These are phyloP conservation scores for Lodderomyces margitis DNA, from an alignment of 1,139 yeast genomes.

Conservation along the genomic window DNA sequence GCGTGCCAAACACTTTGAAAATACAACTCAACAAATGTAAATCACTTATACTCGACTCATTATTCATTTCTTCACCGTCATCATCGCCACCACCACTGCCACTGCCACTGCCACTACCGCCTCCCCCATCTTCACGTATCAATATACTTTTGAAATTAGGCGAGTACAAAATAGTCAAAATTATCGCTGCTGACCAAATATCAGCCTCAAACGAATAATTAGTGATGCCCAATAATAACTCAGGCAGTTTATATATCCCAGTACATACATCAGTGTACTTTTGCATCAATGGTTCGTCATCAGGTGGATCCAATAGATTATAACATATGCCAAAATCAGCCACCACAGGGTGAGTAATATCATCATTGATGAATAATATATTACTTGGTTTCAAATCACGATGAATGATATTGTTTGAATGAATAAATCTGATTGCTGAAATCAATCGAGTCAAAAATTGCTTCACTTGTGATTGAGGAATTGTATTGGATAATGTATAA, in stretches of 20 bases:
- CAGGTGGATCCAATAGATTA: constrained; percentile 18
- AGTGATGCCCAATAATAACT: constrained; percentile 66
- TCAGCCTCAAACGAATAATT: constrained; percentile 67
- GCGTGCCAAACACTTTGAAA: constrained; percentile 68
- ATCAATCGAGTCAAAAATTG: constrained; percentile 21
- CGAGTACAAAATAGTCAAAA: constrained; percentile 61
- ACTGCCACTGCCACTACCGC: background rate
- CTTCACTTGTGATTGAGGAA: constrained; percentile 13
- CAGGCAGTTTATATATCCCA: constrained; percentile 81
- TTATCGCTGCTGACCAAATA: constrained; percentile 77
- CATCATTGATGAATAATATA: constrained; percentile 47
- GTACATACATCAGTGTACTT: constrained; percentile 77
- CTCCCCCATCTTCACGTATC: constrained; percentile 6
- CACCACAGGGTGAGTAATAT: constrained; percentile 40
- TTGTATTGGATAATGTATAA: constrained; percentile 8
- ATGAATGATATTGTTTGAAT: constrained; percentile 66
- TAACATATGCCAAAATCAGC: constrained; percentile 84
- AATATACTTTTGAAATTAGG: constrained; percentile 42
- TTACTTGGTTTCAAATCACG: constrained; percentile 86
- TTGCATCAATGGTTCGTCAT: constrained; percentile 28
- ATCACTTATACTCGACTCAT: constrained; percentile 44
- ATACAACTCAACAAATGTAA: constrained; percentile 63
- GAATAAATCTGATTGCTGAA: constrained; percentile 26
- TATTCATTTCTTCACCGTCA: constrained; percentile 28
- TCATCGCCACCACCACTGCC: background rate